Percentiles rank a stretch among this genome's conserved stretches.
Evolutionary conservation across 2,329 filamentous ascomycete genomes (phyloP).

Genomic region (Escovopsis sp.): DNA sequence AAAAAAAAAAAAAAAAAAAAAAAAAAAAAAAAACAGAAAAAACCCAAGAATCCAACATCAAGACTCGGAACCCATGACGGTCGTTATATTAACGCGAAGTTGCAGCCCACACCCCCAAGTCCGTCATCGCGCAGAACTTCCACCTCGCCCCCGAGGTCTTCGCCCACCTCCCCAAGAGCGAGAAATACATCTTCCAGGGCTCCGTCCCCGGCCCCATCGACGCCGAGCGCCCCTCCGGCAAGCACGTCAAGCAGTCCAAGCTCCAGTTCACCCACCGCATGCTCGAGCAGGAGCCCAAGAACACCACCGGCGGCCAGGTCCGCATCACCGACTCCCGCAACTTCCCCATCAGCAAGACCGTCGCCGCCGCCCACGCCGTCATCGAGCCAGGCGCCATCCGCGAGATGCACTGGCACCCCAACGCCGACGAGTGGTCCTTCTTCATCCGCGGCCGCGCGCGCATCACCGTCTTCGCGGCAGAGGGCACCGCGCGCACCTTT

Average conservation of each 20-base stretch:
- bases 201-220: slow-evolving; percentile 48
- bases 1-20: too few relatives aligned
- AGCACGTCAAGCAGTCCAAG: slow-evolving; percentile 50
- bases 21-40: too few relatives aligned
- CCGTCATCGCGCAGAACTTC: slow-evolving; percentile 62
- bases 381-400: slow-evolving; percentile 59
- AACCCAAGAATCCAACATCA: too few relatives aligned
- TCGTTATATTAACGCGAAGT: too few relatives aligned
- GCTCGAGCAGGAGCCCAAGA: slow-evolving; percentile 51
- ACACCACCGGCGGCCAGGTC: slow-evolving; percentile 54
- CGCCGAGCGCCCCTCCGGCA: slow-evolving; percentile 47
- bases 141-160: slow-evolving; percentile 58
- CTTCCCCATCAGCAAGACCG: slow-evolving; percentile 58
- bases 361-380: slow-evolving; percentile 57
- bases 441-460: slow-evolving; percentile 59
- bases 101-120: slow-evolving; percentile 52
- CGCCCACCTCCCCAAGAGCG: slow-evolving; percentile 45
- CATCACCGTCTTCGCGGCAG: slow-evolving; percentile 59
- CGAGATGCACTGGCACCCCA: slow-evolving; percentile 75
- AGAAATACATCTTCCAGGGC: slow-evolving; percentile 70
- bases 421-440: slow-evolving; percentile 69
- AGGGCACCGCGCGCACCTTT: slow-evolving; percentile 57
- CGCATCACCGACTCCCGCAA: slow-evolving; percentile 64
- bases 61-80: too few relatives aligned
- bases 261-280: slow-evolving; percentile 57